Base-by-base conservation (phyloP, 23 red algal genomes). In the Gracilaria caudata region DNA sequence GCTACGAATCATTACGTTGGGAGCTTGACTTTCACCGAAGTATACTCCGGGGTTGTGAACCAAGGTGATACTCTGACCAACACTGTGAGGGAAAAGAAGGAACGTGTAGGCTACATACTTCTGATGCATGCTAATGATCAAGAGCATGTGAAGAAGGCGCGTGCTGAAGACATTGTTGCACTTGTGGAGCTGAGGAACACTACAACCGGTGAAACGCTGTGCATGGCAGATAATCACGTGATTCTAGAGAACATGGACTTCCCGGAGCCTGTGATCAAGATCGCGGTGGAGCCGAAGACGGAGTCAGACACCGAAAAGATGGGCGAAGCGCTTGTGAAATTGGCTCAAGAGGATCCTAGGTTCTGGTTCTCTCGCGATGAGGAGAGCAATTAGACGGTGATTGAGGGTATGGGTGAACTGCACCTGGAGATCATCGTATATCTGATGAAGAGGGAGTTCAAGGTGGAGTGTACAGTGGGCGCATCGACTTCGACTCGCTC, bases 391-490 rank as follows among this genome's bases (percentile, higher is more conserved):
- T 93, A 99, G 77, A 99, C 97, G 26, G 83, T 99, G 58, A 99
- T 99, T 54, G 93, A 92, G 56, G 97, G 97, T 23, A 99, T 99
- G 97, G 97, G 97, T 43, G 97, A 99, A 80, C 66, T 99, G 63
- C 97, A 99, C 55, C 74, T 99, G 54, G 97, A 99, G 71, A 99
- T 99, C 43, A 99, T 99, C 49, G 93, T 99, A 40, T 93, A 99
- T 64, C 93, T 93, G 56, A 99, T 99, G 97, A 90, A 83, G 73
- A 79, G 97, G 21, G 97, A 99, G 46, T 99, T 96, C 94, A 95
- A 95, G 39, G 97, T 99, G 23, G 92, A 95, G 4, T 99, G 97
- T 68, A 82, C 94, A 19, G 97, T 99, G 25, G 97, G 97, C 54
- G 93, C 92, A 6, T 93, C 97, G 23, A 87, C 94, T 44, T 93